These are phyloP conservation scores for Saitozyma sp. DNA, from an alignment of 768 basidiomycete species.

Conservation along the genomic window DNA sequence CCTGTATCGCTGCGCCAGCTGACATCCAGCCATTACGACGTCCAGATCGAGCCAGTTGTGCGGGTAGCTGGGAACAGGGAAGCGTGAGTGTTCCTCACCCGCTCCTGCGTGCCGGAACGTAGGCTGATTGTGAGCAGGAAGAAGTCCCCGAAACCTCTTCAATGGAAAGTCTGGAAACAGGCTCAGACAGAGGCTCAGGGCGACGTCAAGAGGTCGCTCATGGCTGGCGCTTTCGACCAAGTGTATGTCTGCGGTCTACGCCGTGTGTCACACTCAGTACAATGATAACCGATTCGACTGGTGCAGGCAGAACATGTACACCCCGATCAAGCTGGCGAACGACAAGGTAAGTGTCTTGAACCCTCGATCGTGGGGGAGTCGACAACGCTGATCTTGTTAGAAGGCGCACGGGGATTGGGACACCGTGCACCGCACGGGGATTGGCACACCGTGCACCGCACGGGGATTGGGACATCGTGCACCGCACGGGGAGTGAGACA, in stretches of 20 bases:
- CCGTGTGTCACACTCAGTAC: not conserved
- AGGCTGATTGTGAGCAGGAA: slow-evolving; percentile 10
- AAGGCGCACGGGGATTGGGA: too few relatives aligned
- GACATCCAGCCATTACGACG: too few relatives aligned
- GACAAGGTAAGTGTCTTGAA: slow-evolving; percentile 13
- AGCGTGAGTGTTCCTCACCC: not conserved
- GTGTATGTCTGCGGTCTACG: slow-evolving; percentile 21
- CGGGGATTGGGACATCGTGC: too few relatives aligned
- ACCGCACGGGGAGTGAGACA: too few relatives aligned
- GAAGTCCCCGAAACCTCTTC: slow-evolving; percentile 30
- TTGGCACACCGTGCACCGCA: too few relatives aligned
- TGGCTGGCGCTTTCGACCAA: slow-evolving; percentile 33
- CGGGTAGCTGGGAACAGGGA: not conserved
- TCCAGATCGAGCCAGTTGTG: too few relatives aligned
- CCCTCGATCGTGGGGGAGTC: not conserved
- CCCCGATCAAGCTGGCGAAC: slow-evolving; percentile 25
- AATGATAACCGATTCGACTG: not conserved
- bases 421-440: too few relatives aligned
- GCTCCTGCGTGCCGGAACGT: not conserved
- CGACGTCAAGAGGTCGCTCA: slow-evolving; percentile 27
- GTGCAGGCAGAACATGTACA: slow-evolving; percentile 42
- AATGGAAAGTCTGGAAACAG: slow-evolving; percentile 31
- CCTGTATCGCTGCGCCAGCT: too few relatives aligned
- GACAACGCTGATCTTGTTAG: too few relatives aligned
- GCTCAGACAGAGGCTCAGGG: slow-evolving; percentile 20